Evolutionary conservation across 2,329 filamentous ascomycete species (phyloP).

Genomic region (Tolypocladium paradoxum): DNA sequence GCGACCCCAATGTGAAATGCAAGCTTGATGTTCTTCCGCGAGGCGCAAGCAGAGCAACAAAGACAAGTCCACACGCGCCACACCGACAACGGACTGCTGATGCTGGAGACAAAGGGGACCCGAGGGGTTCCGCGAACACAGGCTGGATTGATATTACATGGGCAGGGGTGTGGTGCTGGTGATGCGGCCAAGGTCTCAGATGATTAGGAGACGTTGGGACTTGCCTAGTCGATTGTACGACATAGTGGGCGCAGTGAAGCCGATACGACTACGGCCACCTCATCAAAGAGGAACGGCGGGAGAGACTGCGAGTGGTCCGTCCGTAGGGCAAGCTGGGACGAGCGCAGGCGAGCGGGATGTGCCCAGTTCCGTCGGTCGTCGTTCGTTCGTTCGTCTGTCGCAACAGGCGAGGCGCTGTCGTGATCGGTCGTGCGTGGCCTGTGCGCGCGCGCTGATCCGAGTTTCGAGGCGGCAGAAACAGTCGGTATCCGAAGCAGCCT

Average conservation of each 20-base stretch:
- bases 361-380: background rate
- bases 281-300: background rate
- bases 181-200: background rate
- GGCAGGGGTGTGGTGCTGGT: slow-evolving; percentile 2
- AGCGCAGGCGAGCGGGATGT: background rate
- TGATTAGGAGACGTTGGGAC: slow-evolving; percentile 22
- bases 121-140: background rate
- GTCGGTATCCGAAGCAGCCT: background rate
- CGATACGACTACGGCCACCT: background rate
- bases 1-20: background rate
- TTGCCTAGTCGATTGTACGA: slow-evolving; percentile 66
- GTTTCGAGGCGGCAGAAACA: background rate
- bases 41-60: background rate
- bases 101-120: background rate
- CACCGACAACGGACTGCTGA: background rate
- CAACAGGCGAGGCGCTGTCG: background rate
- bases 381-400: background rate
- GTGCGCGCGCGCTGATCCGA: background rate
- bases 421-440: background rate
- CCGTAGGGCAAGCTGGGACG: background rate
- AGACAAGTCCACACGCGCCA: background rate
- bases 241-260: slow-evolving; percentile 33
- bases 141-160: slow-evolving; percentile 4
- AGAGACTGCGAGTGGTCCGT: background rate
- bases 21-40: background rate